These are phyloP conservation scores for Penicillium argentinense DNA, from an alignment of 495 filamentous ascomycete species.

Conservation along the genomic window DNA sequence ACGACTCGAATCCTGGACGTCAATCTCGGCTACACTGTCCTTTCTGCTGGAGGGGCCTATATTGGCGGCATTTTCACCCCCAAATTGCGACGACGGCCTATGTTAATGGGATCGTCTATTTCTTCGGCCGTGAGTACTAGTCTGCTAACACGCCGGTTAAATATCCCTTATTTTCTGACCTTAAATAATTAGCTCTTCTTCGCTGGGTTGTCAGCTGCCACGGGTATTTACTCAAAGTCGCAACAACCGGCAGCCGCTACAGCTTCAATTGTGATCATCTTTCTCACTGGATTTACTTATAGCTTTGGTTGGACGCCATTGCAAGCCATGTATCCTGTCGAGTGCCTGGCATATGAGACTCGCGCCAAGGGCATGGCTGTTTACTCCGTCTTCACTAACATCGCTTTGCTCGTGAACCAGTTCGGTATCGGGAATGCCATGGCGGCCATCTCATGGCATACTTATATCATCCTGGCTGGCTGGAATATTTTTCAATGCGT, in stretches of 20 bases:
- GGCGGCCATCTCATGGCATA: conserved; percentile 44
- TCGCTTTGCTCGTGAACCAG: conserved; percentile 36
- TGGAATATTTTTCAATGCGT: conserved; percentile 55
- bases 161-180: neutral
- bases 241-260: conserved; percentile 34
- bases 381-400: conserved; percentile 39
- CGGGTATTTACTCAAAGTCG: conserved; percentile 27
- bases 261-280: conserved; percentile 63
- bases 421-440: conserved; percentile 36
- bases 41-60: conserved; percentile 10
- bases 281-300: conserved; percentile 65
- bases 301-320: conserved; percentile 65
- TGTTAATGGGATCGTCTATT: conserved; percentile 47
- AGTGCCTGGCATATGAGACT: conserved; percentile 58
- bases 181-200: neutral
- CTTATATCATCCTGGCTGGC: conserved; percentile 61
- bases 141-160: neutral
- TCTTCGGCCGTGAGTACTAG: conserved; percentile 41
- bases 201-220: conserved; percentile 60
- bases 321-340: conserved; percentile 68
- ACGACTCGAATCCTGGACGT: conserved; percentile 25
- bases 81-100: conserved; percentile 55
- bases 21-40: conserved; percentile 11
- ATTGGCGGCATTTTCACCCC: conserved; percentile 57
- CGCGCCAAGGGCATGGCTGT: conserved; percentile 67